These are phyloP conservation scores for Nitzschia putrida DNA, from an alignment of 108 stramenopile species.

Conservation along the genomic window DNA sequence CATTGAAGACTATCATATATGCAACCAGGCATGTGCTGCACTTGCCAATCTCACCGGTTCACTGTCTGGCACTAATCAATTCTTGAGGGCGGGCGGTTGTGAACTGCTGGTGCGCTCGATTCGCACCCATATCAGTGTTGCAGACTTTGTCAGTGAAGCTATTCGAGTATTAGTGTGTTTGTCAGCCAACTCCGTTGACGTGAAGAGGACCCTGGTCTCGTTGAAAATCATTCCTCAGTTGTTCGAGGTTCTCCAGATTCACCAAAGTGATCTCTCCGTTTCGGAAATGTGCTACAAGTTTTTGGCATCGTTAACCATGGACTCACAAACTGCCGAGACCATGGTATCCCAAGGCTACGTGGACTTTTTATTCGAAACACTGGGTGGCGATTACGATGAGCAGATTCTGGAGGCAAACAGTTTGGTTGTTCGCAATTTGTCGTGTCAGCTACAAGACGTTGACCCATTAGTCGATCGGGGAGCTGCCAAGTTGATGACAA, in stretches of 20 bases:
- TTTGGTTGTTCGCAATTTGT: slow-evolving; percentile 37
- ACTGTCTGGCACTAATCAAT: neutral
- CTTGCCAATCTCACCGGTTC: slow-evolving; percentile 30
- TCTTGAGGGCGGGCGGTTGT: slow-evolving; percentile 23
- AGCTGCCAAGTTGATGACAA: slow-evolving; percentile 11
- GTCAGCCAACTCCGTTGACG: slow-evolving; percentile 11
- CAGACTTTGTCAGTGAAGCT: slow-evolving; percentile 21
- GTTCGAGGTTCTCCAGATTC: slow-evolving; percentile 4
- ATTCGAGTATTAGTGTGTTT: slow-evolving; percentile 31
- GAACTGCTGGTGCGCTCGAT: slow-evolving; percentile 15
- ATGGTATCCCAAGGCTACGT: slow-evolving; percentile 25
- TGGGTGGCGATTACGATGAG: slow-evolving; percentile 21
- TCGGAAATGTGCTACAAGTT: slow-evolving; percentile 24
- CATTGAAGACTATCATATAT: slow-evolving; percentile 18
- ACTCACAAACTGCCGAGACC: neutral
- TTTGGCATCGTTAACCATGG: slow-evolving; percentile 16
- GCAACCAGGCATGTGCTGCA: slow-evolving; percentile 32
- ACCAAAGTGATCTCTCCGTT: neutral
- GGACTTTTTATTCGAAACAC: slow-evolving; percentile 11
- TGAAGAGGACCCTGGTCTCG: slow-evolving; percentile 11
- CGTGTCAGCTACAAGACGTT: slow-evolving; percentile 14
- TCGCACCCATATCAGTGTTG: slow-evolving; percentile 4
- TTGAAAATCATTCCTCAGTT: slow-evolving; percentile 11
- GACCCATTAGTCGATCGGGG: slow-evolving; percentile 20
- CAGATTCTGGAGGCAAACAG: slow-evolving; percentile 35